Evolutionary conservation across 306 rosid genomes (phyloP).

Genomic region (Prunus padus): DNA sequence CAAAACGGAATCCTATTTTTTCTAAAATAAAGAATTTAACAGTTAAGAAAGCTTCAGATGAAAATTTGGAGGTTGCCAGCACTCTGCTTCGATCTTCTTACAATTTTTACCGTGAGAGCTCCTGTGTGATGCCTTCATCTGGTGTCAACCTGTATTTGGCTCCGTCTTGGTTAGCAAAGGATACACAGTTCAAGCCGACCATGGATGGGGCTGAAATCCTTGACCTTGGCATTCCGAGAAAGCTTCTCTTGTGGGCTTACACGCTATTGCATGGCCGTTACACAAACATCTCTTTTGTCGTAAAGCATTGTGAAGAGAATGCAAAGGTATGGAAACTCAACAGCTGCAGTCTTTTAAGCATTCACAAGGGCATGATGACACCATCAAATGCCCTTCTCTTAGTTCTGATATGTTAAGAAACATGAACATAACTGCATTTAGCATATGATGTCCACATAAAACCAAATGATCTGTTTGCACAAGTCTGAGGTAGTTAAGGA

Average conservation of each 20-base stretch:
- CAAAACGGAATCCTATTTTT: conserved; percentile 60
- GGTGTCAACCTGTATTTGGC: conserved; percentile 70
- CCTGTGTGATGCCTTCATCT: conserved; percentile 66
- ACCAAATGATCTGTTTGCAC: neutral
- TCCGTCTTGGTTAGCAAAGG: conserved; percentile 54
- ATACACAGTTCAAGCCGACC: conserved; percentile 51
- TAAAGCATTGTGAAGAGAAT: conserved; percentile 92
- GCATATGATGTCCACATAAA: neutral
- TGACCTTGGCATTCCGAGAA: conserved; percentile 95
- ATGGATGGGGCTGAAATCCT: conserved; percentile 67
- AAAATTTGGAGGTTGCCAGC: conserved; percentile 68
- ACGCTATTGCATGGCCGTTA: conserved; percentile 67
- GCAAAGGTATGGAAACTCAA: conserved; percentile 61
- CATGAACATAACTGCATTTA: neutral
- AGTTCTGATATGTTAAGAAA: conserved; percentile 2
- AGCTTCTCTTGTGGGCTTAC: conserved; percentile 97
- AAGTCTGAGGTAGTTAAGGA: conserved; percentile 3
- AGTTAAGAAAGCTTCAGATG: conserved; percentile 66
- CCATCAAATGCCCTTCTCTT: conserved; percentile 6
- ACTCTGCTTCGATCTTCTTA: conserved; percentile 81
- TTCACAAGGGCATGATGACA: conserved; percentile 5
- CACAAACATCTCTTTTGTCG: conserved; percentile 74
- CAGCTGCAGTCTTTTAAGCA: neutral
- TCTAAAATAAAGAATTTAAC: conserved; percentile 47
- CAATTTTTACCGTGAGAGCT: conserved; percentile 89